Conservation (phyloP, 129 eudicot species). For the carrot (Daucus carota) region DH1_v3.0 NC_030387.2:11868001-11868500, state of each 20-base stretch:
- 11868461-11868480: background rate
- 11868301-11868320: background rate
- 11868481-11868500: background rate
- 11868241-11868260: conserved; percentile 93
- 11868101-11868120: conserved; percentile 29
- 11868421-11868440: background rate
- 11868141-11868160: conserved; percentile 60
- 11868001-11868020: background rate
- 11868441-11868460: background rate
- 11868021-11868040: background rate
- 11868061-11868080: background rate
- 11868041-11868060: background rate
- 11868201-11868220: conserved; percentile 42
- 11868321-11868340: background rate
- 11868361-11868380: background rate
- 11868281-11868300: background rate
- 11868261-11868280: conserved; percentile 65
- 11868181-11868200: conserved; percentile 46
- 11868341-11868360: background rate
- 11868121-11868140: conserved; percentile 57
- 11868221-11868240: conserved; percentile 36
- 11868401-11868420: background rate
- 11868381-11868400: background rate
- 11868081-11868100: conserved; percentile 27
- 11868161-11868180: conserved; percentile 67